Conservation (phyloP, 148 eudicot genomes). For the Arbutus unedo region DNA sequence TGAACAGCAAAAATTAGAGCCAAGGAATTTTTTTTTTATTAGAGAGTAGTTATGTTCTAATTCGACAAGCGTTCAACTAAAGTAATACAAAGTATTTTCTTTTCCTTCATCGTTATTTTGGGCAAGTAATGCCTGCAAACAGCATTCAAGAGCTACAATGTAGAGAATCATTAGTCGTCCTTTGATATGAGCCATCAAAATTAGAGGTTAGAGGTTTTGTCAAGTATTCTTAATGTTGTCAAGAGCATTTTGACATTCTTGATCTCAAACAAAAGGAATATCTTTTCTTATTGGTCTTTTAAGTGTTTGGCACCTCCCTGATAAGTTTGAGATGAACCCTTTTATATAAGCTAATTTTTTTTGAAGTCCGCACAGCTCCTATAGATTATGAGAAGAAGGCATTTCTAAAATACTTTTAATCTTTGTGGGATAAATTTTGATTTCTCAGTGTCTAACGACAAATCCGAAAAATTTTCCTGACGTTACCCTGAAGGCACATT, state of each 20-base stretch:
- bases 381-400: background rate
- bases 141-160: background rate
- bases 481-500: too few relatives aligned
- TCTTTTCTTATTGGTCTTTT: too few relatives aligned
- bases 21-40: too few relatives aligned
- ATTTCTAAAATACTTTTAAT: background rate
- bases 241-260: too few relatives aligned
- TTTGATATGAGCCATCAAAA: background rate
- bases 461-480: too few relatives aligned
- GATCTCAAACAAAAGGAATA: too few relatives aligned
- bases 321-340: too few relatives aligned
- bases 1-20: too few relatives aligned
- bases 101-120: background rate
- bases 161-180: background rate
- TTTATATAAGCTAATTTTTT: background rate
- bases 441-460: background rate
- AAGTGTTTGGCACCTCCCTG: too few relatives aligned
- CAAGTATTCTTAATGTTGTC: too few relatives aligned
- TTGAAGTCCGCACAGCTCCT: background rate
- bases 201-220: too few relatives aligned
- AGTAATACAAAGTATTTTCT: background rate
- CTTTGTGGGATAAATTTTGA: background rate
- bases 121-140: background rate
- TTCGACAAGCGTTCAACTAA: background rate
- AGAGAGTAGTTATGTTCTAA: background rate